Base-by-base conservation (phyloP, 208 protist species). In the Wallacemonas sp. region DNA sequence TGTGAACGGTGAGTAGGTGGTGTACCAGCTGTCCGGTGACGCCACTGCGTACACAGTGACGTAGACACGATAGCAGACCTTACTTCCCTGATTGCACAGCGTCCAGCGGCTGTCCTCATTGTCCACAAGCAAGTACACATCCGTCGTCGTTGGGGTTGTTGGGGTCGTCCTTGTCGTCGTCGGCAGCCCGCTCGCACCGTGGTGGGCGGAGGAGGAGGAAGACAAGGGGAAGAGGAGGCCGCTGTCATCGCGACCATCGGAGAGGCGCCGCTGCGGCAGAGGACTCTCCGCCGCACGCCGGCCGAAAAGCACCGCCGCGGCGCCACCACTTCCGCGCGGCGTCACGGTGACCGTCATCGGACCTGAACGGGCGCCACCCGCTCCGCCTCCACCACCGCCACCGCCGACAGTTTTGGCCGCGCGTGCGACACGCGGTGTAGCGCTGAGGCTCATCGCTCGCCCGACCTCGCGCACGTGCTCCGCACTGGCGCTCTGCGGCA, bases 41-140 rank as follows among this genome's bases (percentile, higher is more conserved):
- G 11, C 32, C 31, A 59, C 31, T 3, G 7, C 22, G 32, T 59
- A 46, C 61, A 77, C 72, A 0, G 63, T 65, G 28, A 77, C 64
- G 18, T 36, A 42, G 22, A 79, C 77, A 44, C 55, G 61, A 59
- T 79, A 77, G 36, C 70, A 63, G 50, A 71, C 67, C 4, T 18
- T 65, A 16, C 57, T 41, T 16, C 74, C 77, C 38, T 75, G 70
- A 39, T 84, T 84, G 64, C 76, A 79, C 28, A 84, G 76, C 5
- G 54, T 45, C 79, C 79, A 84, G n/a, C 3, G 22, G n/a, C 41
- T 55, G 18, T 36, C 57, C 44, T 80, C 73, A 42, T 25, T 68
- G 61, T 84, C 72, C 22, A 74, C 74, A 55, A 84, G 69, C 10
- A 67, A 74, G 54, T 70, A 84, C 2, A 84, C 52, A 59, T 33